Evolutionary conservation across 2,329 filamentous ascomycete genomes (phyloP).

Genomic region (Nothopassalora personata): DNA sequence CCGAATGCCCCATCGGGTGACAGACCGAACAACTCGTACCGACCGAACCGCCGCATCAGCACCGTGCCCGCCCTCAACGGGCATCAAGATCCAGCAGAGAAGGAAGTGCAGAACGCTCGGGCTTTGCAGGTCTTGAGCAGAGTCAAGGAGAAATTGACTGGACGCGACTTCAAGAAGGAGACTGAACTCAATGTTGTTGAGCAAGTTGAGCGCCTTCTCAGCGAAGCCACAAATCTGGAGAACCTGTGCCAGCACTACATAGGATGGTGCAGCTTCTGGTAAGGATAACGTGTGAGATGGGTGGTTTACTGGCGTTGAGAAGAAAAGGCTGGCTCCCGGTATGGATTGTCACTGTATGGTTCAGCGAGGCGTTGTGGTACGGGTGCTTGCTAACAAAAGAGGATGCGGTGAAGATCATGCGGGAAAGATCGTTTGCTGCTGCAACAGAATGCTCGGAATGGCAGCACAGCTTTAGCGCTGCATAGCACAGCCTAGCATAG

Average conservation of each 20-base stretch:
- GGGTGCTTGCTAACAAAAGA: not conserved
- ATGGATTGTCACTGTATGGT: not conserved
- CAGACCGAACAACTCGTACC: slow-evolving; percentile 27
- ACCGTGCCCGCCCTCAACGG: slow-evolving; percentile 30
- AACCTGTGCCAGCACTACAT: slow-evolving; percentile 99
- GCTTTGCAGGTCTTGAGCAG: slow-evolving; percentile 86
- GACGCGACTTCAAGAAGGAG: slow-evolving; percentile 79
- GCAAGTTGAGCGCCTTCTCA: slow-evolving; percentile 91
- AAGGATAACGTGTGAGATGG: not conserved
- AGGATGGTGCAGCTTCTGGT: slow-evolving; percentile 99
- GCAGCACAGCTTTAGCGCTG: not conserved
- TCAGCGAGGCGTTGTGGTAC: not conserved
- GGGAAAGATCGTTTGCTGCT: not conserved
- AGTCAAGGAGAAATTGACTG: slow-evolving; percentile 93
- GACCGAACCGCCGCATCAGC: slow-evolving; percentile 26
- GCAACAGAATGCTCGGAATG: not conserved
- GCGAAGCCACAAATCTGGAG: slow-evolving; percentile 93
- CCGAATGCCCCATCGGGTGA: slow-evolving; percentile 18
- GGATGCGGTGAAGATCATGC: not conserved
- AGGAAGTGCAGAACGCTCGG: slow-evolving; percentile 85
- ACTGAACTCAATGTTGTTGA: slow-evolving; percentile 79
- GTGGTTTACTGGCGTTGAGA: not conserved
- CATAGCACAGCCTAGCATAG: not conserved
- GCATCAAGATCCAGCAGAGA: slow-evolving; percentile 36
- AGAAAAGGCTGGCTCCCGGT: not conserved